Percentiles rank a stretch among this genome's conserved stretches.
Evolutionary conservation across 2,329 filamentous ascomycete species (phyloP).

Genomic region (Stagonosporopsis vannaccii): DNA sequence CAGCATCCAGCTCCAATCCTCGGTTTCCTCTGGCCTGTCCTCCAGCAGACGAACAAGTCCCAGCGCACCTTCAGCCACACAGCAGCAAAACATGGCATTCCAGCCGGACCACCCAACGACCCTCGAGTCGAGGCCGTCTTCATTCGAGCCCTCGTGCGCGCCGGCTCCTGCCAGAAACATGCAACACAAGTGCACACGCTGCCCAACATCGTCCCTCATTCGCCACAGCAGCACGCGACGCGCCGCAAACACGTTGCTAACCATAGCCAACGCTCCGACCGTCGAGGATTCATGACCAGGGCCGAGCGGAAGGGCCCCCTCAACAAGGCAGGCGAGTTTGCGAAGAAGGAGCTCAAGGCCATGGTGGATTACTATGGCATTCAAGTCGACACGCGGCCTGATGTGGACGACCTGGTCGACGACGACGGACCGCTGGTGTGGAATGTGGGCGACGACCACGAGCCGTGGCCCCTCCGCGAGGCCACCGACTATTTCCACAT

Average conservation of each 20-base stretch:
- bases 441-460: constrained; percentile 43
- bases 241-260: background rate
- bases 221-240: constrained; percentile 2
- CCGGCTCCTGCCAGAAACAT: constrained; percentile 60
- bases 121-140: constrained; percentile 60
- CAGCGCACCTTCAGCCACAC: constrained; percentile 32
- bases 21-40: constrained; percentile 43
- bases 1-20: constrained; percentile 42
- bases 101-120: constrained; percentile 30
- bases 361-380: constrained; percentile 58
- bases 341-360: constrained; percentile 55
- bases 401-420: constrained; percentile 39
- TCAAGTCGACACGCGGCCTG: constrained; percentile 26
- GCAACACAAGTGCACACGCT: constrained; percentile 43
- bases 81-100: constrained; percentile 23
- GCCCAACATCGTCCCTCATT: constrained; percentile 16
- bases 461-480: constrained; percentile 44
- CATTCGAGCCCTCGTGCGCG: constrained; percentile 61
- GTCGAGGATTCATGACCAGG: constrained; percentile 17
- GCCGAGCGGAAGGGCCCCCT: constrained; percentile 27
- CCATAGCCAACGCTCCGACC: constrained; percentile 12
- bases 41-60: background rate
- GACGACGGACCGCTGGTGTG: constrained; percentile 39
- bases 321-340: constrained; percentile 40
- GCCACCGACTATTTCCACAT: constrained; percentile 46